Evolutionary conservation across 1,284 basidiomycete genomes (phyloP).

Genomic region (Cutaneotrichosporon daszewskae): DNA sequence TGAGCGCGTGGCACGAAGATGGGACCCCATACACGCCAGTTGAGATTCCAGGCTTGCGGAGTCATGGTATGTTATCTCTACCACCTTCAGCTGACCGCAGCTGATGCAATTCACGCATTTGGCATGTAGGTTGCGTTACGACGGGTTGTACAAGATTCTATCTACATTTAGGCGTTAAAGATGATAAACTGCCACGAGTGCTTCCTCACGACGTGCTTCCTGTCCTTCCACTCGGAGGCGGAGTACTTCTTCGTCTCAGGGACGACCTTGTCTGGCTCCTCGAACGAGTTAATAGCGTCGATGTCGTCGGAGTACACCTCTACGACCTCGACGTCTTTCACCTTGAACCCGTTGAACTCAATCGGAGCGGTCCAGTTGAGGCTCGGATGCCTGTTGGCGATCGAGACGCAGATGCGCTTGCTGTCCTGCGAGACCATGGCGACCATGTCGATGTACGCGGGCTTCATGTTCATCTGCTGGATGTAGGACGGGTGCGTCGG

Average conservation of each 20-base stretch:
- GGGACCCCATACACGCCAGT: conserved; percentile 5
- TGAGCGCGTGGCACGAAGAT: conserved; percentile 12
- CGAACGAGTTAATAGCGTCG: conserved; percentile 14
- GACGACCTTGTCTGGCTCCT: conserved; percentile 19
- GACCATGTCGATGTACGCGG: conserved; percentile 29
- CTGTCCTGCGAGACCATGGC: conserved; percentile 18
- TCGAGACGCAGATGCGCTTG: conserved; percentile 21
- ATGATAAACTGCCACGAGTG: conserved; percentile 34
- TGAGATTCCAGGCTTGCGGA: neutral
- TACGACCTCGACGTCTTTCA: conserved; percentile 8
- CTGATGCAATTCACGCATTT: conserved; percentile 4
- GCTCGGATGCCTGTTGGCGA: conserved; percentile 29
- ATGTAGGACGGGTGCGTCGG: conserved; percentile 28
- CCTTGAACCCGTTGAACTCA: conserved; percentile 23
- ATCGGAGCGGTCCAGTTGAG: conserved; percentile 24
- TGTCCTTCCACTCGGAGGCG: conserved; percentile 21
- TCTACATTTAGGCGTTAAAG: too few relatives aligned
- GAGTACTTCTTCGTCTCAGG: conserved; percentile 19
- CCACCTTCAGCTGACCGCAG: neutral
- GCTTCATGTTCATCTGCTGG: conserved; percentile 21
- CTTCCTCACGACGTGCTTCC: conserved; percentile 25
- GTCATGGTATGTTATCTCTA: conserved; percentile 1
- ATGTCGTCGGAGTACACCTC: conserved; percentile 21
- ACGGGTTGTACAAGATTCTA: too few relatives aligned
- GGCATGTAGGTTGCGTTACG: too few relatives aligned